Evolutionary conservation across 768 basidiomycete genomes (phyloP).

Genomic region (Trametes villosa): DNA sequence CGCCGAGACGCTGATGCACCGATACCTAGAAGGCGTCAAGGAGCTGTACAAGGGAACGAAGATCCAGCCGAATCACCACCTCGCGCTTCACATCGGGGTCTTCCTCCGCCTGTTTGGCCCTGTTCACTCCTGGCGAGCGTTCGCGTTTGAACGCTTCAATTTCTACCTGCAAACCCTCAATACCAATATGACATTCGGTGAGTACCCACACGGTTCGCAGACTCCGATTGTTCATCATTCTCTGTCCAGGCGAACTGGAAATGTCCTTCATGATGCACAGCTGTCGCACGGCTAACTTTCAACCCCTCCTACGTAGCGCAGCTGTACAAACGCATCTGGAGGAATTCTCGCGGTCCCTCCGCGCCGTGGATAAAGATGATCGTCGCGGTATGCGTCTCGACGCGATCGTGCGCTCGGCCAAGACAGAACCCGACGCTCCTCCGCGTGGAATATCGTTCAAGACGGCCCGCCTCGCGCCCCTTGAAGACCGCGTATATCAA

Average conservation of each 20-base stretch:
- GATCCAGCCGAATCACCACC: too few species aligned
- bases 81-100: too few species aligned
- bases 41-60: too few species aligned
- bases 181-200: too few species aligned
- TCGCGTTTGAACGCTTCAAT: too few species aligned
- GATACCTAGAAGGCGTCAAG: too few species aligned
- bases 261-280: not conserved
- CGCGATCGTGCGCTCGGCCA: not conserved
- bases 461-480: not conserved
- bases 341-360: not conserved
- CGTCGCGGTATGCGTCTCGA: not conserved
- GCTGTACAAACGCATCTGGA: not conserved
- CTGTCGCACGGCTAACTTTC: slow-evolving; percentile 7
- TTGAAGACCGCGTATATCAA: not conserved
- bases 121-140: too few species aligned
- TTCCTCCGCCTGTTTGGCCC: too few species aligned
- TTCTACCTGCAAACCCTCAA: too few species aligned
- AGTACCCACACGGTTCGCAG: too few species aligned
- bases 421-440: not conserved
- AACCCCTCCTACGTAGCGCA: not conserved
- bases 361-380: not conserved
- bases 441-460: not conserved
- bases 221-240: too few species aligned
- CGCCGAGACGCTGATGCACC: slow-evolving; percentile 9
- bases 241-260: not conserved